Evolutionary conservation across 176 grass and related monocot genomes (phyloP), one percentile per base, ranked within the genome.

Genomic region (Eragrostis nindensis): DNA sequence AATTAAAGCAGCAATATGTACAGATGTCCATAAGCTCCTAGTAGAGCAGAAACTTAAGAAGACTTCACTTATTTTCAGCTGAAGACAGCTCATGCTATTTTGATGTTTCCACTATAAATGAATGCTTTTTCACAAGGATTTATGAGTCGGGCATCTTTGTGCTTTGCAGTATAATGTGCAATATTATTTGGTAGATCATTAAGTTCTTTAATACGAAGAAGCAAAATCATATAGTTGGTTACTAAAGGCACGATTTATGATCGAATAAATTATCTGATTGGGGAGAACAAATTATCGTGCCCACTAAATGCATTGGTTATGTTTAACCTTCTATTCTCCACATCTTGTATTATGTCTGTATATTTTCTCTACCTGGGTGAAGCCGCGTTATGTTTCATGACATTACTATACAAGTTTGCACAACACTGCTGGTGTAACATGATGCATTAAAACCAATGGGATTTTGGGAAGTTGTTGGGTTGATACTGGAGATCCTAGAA

Each of bases 251-350:
- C 61, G 16, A 45, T 2, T 26, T 7, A 70, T 26, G 41, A 70
- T 48, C 14, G 36, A 36, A 45, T 46, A n/a, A 17, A 80, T 40
- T n/a, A 44, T 57, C 26, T 11, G 17, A 39, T 44, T 56, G 15
- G 52, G 22, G 32, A 54, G 32, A 54, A 21, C 14, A 18, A 60
- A 30, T 60, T 71, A 12, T 9, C 29, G 14, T 57, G 21, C 30
- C 14, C 22, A 45, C 22, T 68, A n/a, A 69, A 80, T 68, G 32
- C 36, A 56, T 41, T 68, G 27, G 22, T 60, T 26, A 60, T 75
- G 38, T 76, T 16, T 60, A 60, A 26, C 24, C 22, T 60, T 62
- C 3, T 56, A 17, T 59, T 44, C 22, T 46, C 16, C 0, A 1
- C 22, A 29, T 80, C 53, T 69, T 56, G 2, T 53, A 25, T 69